These are phyloP conservation scores for Mitragyna speciosa DNA, from an alignment of 257 asterid genomes.

Conservation along the genomic window DNA sequence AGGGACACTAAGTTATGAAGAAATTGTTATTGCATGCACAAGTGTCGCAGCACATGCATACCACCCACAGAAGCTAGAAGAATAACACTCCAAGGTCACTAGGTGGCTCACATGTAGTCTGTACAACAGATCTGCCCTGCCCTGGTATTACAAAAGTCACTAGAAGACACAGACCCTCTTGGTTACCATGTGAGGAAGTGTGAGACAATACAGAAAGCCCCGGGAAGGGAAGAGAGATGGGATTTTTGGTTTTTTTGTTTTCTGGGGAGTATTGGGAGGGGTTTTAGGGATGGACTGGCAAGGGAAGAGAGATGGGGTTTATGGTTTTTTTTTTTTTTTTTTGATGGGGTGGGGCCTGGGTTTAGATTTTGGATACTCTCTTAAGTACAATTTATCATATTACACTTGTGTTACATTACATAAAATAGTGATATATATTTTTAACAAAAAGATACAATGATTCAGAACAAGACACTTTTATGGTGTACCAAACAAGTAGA, in stretches of 20 bases:
- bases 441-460: too few species aligned
- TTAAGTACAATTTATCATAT: too few species aligned
- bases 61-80: slow-evolving; percentile 50
- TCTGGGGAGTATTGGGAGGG: too few species aligned
- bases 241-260: too few species aligned
- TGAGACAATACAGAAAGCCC: slow-evolving; percentile 20
- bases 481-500: too few species aligned
- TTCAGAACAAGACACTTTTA: too few species aligned
- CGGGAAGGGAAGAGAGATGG: slow-evolving; percentile 13
- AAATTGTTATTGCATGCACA: slow-evolving; percentile 23
- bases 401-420: too few species aligned
- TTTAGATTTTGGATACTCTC: not conserved
- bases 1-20: slow-evolving; percentile 29
- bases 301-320: too few species aligned
- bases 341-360: too few species aligned
- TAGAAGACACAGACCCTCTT: slow-evolving; percentile 30
- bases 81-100: slow-evolving; percentile 24
- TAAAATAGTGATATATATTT: too few species aligned
- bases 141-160: slow-evolving; percentile 44
- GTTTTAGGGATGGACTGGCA: too few species aligned
- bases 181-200: slow-evolving; percentile 37
- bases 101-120: slow-evolving; percentile 70
- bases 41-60: slow-evolving; percentile 58
- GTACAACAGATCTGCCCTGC: slow-evolving; percentile 43
- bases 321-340: too few species aligned